phyloP scores from a whole-genome alignment of 371 early-diverging fungal species.

The Fennellomyces sp. region DNA sequence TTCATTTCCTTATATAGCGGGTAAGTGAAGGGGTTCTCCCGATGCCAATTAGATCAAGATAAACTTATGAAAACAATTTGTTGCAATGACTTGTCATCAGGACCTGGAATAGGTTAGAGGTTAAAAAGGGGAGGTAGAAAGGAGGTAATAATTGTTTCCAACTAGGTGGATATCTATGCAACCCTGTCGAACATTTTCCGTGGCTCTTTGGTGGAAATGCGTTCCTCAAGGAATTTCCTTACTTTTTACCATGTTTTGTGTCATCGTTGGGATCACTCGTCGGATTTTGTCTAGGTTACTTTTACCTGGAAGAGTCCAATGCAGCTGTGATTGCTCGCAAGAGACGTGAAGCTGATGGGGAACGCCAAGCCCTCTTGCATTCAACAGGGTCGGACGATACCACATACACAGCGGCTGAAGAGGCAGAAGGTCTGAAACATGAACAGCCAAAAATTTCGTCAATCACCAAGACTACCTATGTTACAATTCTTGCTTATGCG shows the following conservation, averaged over 20 bases:
- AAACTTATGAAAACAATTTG: too few relatives aligned
- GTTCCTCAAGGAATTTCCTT: slow-evolving; percentile 76
- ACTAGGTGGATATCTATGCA: slow-evolving; percentile 83
- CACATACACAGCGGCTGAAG: not conserved
- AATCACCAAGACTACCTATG: slow-evolving; percentile 27
- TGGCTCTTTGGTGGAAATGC: slow-evolving; percentile 63
- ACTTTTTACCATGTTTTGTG: slow-evolving; percentile 86
- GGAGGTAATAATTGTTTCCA: too few relatives aligned
- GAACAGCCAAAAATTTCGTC: not conserved
- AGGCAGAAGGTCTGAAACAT: slow-evolving; percentile 2
- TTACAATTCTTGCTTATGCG: slow-evolving; percentile 44
- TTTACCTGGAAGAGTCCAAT: slow-evolving; percentile 79
- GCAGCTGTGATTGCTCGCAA: slow-evolving; percentile 24
- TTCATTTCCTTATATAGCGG: not conserved
- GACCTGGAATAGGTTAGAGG: not conserved
- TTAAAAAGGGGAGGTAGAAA: too few relatives aligned
- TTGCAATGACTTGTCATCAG: too few relatives aligned
- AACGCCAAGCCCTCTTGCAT: slow-evolving; percentile 2
- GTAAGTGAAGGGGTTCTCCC: slow-evolving; percentile 7
- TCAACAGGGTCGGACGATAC: not conserved
- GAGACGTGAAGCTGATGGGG: slow-evolving; percentile 4
- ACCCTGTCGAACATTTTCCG: slow-evolving; percentile 77
- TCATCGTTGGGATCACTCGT: slow-evolving; percentile 64
- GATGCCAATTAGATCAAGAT: too few relatives aligned
- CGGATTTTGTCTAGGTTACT: slow-evolving; percentile 69